Conservation (phyloP, 2,329 filamentous ascomycete species). For the Periconia macrospinosa region DNA sequence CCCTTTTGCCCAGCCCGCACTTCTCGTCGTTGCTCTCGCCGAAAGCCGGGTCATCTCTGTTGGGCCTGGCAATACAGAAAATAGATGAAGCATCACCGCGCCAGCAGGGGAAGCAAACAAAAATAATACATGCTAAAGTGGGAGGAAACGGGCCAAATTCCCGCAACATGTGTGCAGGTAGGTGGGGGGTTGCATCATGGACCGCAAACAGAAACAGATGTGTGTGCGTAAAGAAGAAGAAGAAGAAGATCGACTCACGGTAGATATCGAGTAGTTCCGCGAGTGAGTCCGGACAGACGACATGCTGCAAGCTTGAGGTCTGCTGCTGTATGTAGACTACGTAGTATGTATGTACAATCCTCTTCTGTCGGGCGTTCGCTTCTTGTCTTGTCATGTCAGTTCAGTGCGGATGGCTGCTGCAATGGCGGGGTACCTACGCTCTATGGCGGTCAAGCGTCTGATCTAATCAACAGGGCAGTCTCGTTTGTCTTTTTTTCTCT, state of each 20-base stretch:
- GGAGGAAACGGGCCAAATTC: neutral
- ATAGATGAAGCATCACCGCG: neutral
- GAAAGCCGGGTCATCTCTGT: conserved; percentile 10
- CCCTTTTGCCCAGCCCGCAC: conserved; percentile 10
- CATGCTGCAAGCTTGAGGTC: conserved; percentile 18
- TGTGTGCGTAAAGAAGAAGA: neutral
- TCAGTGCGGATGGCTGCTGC: neutral
- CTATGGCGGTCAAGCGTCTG: no score
- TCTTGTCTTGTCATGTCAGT: neutral
- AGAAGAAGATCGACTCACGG: conserved; percentile 28
- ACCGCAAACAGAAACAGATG: conserved; percentile 3
- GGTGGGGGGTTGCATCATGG: no score
- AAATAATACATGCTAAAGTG: neutral
- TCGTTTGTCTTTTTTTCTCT: no score
- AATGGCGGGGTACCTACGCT: no score
- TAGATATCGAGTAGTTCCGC: conserved; percentile 40
- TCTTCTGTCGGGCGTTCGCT: neutral
- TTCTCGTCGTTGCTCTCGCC: conserved; percentile 6
- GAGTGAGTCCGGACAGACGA: conserved; percentile 19
- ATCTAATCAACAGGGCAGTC: no score
- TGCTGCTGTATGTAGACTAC: neutral
- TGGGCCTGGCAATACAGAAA: conserved; percentile 2
- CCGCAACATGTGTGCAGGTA: no score
- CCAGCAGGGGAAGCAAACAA: neutral
- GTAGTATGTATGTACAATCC: conserved; percentile 22